Evolutionary conservation across 805 yeast species (phyloP).

Genomic region (Wickerhamiella azyma): DNA sequence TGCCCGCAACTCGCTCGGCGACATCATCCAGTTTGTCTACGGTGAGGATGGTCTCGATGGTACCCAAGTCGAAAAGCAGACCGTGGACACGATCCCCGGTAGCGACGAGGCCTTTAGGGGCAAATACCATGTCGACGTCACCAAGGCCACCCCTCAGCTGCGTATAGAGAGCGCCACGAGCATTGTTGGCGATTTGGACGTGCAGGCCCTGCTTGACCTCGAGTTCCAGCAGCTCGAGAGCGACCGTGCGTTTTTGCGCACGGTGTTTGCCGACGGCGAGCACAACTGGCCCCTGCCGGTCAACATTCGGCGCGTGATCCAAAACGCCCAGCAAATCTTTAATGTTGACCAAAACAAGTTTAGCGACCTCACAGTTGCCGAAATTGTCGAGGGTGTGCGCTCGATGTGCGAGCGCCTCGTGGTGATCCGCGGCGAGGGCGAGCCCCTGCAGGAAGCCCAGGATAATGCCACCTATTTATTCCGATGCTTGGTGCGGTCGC

Average conservation of each 20-base stretch:
- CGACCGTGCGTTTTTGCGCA: constrained; percentile 73
- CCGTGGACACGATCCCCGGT: constrained; percentile 91
- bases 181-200: constrained; percentile 73
- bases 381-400: constrained; percentile 60
- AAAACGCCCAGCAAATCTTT: constrained; percentile 95
- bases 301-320: constrained; percentile 88
- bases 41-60: constrained; percentile 99
- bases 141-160: constrained; percentile 51
- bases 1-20: constrained; percentile 94
- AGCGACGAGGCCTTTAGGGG: constrained; percentile 70
- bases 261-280: constrained; percentile 80
- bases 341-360: constrained; percentile 83
- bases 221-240: constrained; percentile 66
- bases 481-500: constrained; percentile 84
- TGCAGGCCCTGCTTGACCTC: constrained; percentile 67
- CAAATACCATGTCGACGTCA: constrained; percentile 74
- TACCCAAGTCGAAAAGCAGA: constrained; percentile 92
- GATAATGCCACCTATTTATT: constrained; percentile 79
- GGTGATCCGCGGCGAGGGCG: constrained; percentile 73
- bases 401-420: constrained; percentile 50
- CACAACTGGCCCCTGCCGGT: constrained; percentile 96
- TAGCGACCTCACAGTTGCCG: constrained; percentile 75
- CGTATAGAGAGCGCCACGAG: constrained; percentile 80
- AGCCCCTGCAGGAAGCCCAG: constrained; percentile 70
- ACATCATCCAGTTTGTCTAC: constrained; percentile 85